phyloP scores from a whole-genome alignment of 2,329 filamentous ascomycete genomes.

The Hypomyces rosellus region DNA sequence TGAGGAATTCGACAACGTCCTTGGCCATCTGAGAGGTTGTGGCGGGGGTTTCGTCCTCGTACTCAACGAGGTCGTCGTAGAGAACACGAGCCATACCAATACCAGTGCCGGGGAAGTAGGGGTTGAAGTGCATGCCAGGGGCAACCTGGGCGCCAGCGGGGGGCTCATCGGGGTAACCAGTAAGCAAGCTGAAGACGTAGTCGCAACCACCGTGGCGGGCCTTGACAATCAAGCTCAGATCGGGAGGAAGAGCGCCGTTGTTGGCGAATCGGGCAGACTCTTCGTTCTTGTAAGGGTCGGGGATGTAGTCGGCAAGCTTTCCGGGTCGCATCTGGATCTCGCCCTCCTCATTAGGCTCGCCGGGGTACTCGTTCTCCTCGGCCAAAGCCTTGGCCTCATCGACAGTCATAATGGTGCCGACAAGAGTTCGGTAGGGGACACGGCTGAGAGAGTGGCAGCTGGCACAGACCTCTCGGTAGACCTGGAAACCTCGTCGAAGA shows the following conservation, averaged over 20 bases:
- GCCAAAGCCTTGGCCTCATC: constrained; percentile 97
- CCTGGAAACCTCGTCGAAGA: constrained; percentile 97
- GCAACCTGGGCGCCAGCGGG: constrained; percentile 82
- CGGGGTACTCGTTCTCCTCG: constrained; percentile 98
- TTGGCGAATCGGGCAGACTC: constrained; percentile 97
- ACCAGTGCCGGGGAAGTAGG: constrained; percentile 98
- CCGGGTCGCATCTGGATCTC: constrained; percentile 97
- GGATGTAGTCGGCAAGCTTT: constrained; percentile 97
- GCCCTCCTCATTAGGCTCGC: constrained; percentile 94
- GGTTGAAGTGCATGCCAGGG: constrained; percentile 98
- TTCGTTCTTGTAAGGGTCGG: constrained; percentile 95
- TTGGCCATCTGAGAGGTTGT: constrained; percentile 99
- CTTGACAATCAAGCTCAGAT: constrained; percentile 97
- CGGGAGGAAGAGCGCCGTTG: constrained; percentile 93
- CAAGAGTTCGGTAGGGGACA: constrained; percentile 87
- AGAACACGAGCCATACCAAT: constrained; percentile 99
- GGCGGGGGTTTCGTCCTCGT: constrained; percentile 91
- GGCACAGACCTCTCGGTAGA: constrained; percentile 97
- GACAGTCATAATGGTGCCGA: constrained; percentile 88
- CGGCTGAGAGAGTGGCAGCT: constrained; percentile 95
- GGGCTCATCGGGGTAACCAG: constrained; percentile 93
- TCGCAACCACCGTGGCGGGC: constrained; percentile 94
- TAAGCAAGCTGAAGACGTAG: constrained; percentile 96
- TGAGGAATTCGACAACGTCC: constrained; percentile 97
- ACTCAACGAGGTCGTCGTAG: constrained; percentile 95